phyloP scores from a whole-genome alignment of 208 protist species.

The Leishmania tarentolae region DNA sequence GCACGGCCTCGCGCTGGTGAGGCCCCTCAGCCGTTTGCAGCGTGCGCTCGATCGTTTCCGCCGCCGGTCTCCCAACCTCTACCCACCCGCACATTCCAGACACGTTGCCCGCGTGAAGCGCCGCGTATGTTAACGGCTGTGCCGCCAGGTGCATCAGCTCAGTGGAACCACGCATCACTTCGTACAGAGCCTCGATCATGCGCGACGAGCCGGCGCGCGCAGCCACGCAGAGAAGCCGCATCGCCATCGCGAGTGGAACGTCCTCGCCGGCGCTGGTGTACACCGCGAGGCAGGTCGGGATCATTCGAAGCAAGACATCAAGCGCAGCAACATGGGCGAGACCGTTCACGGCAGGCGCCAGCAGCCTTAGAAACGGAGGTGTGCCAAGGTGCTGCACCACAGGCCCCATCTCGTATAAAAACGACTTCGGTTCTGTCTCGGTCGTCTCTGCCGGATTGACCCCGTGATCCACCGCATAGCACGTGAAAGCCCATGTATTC shows the following conservation, averaged over 20 bases:
- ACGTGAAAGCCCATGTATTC: constrained; percentile 47
- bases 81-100: constrained; percentile 60
- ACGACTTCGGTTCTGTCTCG: not conserved
- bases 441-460: constrained; percentile 32
- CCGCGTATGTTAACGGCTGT: constrained; percentile 58
- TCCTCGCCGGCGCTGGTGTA: constrained; percentile 26
- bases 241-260: constrained; percentile 42
- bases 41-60: constrained; percentile 55
- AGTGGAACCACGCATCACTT: constrained; percentile 20
- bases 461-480: constrained; percentile 64
- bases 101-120: constrained; percentile 38
- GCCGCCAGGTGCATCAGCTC: constrained; percentile 39
- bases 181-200: constrained; percentile 58
- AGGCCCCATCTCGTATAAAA: constrained; percentile 20
- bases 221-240: constrained; percentile 68
- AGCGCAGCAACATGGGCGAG: constrained; percentile 53
- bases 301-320: constrained; percentile 52
- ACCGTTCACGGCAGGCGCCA: constrained; percentile 58
- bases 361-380: constrained; percentile 41
- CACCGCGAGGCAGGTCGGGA: constrained; percentile 37
- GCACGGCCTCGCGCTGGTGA: constrained; percentile 37
- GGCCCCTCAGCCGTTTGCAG: constrained; percentile 30
- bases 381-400: constrained; percentile 37
- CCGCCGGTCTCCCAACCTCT: constrained; percentile 44
- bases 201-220: constrained; percentile 40